A percentile compares a stretch with the other conserved stretches of the same genome.
Conservation (phyloP, 129 eudicot species). For the Oenanthe sinensis region DNA sequence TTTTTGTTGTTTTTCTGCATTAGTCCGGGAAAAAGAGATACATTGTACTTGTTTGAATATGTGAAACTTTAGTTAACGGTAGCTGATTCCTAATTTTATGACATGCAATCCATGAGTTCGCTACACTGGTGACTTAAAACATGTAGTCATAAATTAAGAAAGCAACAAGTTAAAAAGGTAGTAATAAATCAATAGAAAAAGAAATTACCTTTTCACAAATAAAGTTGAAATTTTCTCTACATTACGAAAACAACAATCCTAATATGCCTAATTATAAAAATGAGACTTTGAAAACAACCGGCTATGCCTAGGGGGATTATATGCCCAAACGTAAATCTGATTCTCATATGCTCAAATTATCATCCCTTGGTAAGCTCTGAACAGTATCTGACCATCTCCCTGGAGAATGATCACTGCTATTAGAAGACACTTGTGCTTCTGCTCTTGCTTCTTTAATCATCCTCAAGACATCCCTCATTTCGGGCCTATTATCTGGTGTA, state of each 20-base stretch:
- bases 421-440: constrained; percentile 79
- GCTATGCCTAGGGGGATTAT: background rate
- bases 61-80: no score
- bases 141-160: background rate
- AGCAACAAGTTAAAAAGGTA: background rate
- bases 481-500: constrained; percentile 56
- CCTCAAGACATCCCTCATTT: constrained; percentile 75
- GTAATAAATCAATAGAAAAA: background rate
- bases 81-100: no score
- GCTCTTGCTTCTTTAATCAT: constrained; percentile 83
- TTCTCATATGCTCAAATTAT: constrained; percentile 77
- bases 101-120: no score
- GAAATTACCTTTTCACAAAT: constrained; percentile 7
- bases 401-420: constrained; percentile 97
- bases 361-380: constrained; percentile 90
- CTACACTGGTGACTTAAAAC: background rate
- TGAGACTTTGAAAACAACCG: background rate
- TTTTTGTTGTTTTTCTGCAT: no score
- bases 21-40: no score
- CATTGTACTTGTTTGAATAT: no score
- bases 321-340: background rate
- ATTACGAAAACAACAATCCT: background rate
- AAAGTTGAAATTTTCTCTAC: constrained; percentile 3
- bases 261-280: background rate
- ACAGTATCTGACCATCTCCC: constrained; percentile 99